Conservation (phyloP, 768 basidiomycete genomes). For the Boletus pseudo-olivaceus region DNA sequence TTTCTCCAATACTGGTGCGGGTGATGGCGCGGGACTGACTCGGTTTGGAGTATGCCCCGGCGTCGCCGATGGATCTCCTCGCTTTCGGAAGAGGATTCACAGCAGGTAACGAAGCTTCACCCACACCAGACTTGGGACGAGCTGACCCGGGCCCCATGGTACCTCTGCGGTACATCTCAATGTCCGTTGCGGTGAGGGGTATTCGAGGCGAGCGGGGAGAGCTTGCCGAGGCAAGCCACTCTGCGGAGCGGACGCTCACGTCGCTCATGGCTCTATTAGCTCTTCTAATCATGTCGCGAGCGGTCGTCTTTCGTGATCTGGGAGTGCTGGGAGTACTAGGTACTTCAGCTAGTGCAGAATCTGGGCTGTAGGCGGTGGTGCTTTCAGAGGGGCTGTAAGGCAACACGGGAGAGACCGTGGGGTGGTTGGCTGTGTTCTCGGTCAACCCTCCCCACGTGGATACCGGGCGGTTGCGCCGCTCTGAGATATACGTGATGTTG, state of each 20-base stretch:
- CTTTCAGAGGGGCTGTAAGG: conserved; percentile 9
- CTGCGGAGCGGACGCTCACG: conserved; percentile 29
- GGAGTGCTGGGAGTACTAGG: conserved; percentile 7
- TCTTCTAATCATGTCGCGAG: conserved; percentile 16
- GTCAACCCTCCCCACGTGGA: conserved; percentile 28
- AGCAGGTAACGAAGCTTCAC: neutral
- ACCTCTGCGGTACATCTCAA: conserved; percentile 28
- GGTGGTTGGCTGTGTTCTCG: neutral
- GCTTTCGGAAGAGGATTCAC: neutral
- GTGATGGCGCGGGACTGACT: conserved; percentile 13
- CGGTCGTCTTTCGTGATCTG: conserved; percentile 11
- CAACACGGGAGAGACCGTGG: neutral
- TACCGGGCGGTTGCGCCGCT: neutral
- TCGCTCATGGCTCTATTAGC: conserved; percentile 25
- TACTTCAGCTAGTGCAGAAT: neutral
- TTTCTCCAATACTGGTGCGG: conserved; percentile 34
- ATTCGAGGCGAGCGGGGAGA: conserved; percentile 8
- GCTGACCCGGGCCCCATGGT: conserved; percentile 2
- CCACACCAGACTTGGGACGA: neutral
- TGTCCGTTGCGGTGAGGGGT: conserved; percentile 18
- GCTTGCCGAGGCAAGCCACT: conserved; percentile 28
- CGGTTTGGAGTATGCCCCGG: neutral
- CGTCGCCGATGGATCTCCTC: conserved; percentile 5
- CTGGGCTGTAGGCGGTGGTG: conserved; percentile 1
- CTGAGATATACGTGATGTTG: conserved; percentile 8